Conservation (phyloP, 441 rosid genomes). For the Populus hybrid region DNA sequence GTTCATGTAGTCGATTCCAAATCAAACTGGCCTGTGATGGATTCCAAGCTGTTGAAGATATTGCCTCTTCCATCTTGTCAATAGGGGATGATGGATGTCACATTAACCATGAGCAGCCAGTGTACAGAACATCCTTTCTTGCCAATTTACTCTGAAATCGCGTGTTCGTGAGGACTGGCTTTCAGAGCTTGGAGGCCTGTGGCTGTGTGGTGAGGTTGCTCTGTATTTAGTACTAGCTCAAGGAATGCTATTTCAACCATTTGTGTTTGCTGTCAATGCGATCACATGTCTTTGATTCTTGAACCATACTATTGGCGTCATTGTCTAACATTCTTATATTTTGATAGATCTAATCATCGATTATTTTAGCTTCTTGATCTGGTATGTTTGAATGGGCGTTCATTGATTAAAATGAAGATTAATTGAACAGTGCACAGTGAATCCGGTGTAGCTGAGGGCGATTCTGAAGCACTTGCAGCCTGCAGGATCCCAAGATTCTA, state of each 20-base stretch:
- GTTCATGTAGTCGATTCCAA: slow-evolving; percentile 9
- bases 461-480: too few species aligned
- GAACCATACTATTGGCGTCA: neutral
- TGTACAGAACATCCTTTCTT: slow-evolving; percentile 17
- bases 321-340: too few species aligned
- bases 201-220: neutral
- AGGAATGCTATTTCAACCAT: neutral
- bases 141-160: slow-evolving; percentile 12
- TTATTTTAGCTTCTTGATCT: neutral
- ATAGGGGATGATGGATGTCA: slow-evolving; percentile 15
- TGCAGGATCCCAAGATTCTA: neutral
- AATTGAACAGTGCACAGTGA: too few species aligned
- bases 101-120: slow-evolving; percentile 17
- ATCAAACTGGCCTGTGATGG: slow-evolving; percentile 28
- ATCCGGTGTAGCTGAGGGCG: too few species aligned
- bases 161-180: slow-evolving; percentile 10
- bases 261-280: neutral
- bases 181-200: neutral
- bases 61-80: slow-evolving; percentile 15
- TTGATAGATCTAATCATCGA: neutral
- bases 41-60: slow-evolving; percentile 8
- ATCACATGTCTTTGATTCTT: neutral
- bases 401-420: neutral
- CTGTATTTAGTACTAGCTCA: too few species aligned
- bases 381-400: neutral